Percentiles rank a stretch among this genome's conserved stretches.
These are phyloP conservation scores for Suillus bovinus DNA, from an alignment of 768 basidiomycete genomes.

Conservation along the genomic window DNA sequence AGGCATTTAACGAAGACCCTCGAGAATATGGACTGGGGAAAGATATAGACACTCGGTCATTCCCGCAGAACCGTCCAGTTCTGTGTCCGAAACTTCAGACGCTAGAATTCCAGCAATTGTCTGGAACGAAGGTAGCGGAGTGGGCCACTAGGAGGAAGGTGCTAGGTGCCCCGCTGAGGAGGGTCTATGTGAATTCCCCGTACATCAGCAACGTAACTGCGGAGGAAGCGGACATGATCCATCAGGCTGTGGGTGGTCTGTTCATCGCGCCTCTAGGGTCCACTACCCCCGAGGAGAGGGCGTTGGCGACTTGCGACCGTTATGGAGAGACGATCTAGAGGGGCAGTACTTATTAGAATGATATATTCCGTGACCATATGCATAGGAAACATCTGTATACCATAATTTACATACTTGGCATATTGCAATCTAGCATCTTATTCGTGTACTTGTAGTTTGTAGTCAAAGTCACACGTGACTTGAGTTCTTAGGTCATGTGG, in stretches of 20 bases:
- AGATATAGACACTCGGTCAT: constrained; percentile 9
- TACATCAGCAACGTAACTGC: constrained; percentile 26
- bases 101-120: constrained; percentile 47
- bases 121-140: constrained; percentile 31
- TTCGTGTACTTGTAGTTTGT: not conserved
- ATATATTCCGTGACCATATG: not conserved
- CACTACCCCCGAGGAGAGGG: constrained; percentile 49
- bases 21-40: constrained; percentile 17
- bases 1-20: constrained; percentile 48
- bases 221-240: constrained; percentile 19
- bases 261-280: constrained; percentile 34
- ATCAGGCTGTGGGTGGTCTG: constrained; percentile 16
- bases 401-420: too few relatives aligned
- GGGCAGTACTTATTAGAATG: not conserved
- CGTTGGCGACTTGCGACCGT: constrained; percentile 24
- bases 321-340: constrained; percentile 5
- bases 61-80: constrained; percentile 17
- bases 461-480: constrained; percentile 17
- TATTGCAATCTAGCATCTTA: not conserved
- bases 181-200: constrained; percentile 46
- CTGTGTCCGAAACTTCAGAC: constrained; percentile 47
- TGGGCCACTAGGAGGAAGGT: constrained; percentile 39
- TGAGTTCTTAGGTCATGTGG: constrained; percentile 25
- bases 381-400: constrained; percentile 2
- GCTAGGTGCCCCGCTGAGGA: constrained; percentile 47